These are phyloP conservation scores for Akanthomyces lecanii DNA, from an alignment of 2,329 filamentous ascomycete species.

Conservation along the genomic window DNA sequence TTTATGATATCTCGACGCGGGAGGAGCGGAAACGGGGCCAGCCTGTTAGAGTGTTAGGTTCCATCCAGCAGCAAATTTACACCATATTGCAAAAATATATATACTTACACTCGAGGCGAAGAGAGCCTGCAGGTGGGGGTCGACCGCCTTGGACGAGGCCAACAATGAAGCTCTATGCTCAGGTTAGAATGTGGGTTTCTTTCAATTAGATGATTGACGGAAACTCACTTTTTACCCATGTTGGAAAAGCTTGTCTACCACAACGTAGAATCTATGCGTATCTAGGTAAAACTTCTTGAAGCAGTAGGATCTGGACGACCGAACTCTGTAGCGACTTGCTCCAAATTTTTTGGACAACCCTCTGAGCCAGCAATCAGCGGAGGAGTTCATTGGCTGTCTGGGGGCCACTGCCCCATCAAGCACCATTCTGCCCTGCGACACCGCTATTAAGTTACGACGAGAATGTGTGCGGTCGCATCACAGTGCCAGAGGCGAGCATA, in stretches of 20 bases:
- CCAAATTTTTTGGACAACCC: slow-evolving; percentile 13
- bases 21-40: slow-evolving; percentile 46
- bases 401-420: background rate
- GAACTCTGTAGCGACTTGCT: background rate
- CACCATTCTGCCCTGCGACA: slow-evolving; percentile 5
- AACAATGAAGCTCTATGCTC: slow-evolving; percentile 33
- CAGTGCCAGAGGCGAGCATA: background rate
- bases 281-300: background rate
- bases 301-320: background rate
- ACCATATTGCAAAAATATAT: background rate
- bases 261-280: background rate
- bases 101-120: slow-evolving; percentile 68
- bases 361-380: background rate
- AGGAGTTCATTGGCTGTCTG: background rate
- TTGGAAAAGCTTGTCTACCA: background rate
- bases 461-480: no score
- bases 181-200: slow-evolving; percentile 16
- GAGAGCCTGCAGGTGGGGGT: slow-evolving; percentile 65
- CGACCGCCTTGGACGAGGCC: slow-evolving; percentile 53
- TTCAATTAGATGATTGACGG: background rate
- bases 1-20: slow-evolving; percentile 42
- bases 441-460: background rate
- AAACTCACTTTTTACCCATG: slow-evolving; percentile 22
- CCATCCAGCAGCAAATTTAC: background rate
- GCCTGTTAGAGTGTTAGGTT: slow-evolving; percentile 34